Conservation (phyloP, 2,329 filamentous ascomycete species). For the Basipetospora chlamydospora region DNA sequence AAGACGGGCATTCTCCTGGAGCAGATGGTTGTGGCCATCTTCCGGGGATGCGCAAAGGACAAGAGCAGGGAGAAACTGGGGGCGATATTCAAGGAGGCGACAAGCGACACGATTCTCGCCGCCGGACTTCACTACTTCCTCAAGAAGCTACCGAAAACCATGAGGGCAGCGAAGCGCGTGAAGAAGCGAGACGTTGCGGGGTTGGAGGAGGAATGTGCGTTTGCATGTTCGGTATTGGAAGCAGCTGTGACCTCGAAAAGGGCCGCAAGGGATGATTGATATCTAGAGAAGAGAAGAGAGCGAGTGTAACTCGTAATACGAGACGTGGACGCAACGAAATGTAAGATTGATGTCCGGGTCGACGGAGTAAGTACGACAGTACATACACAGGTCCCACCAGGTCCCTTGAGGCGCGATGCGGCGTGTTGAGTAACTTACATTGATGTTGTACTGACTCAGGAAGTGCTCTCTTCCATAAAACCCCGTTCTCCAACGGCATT, state of each 20-base stretch:
- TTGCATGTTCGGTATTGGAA: slow-evolving; percentile 23
- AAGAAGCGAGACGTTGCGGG: slow-evolving; percentile 27
- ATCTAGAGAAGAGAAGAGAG: too few relatives aligned
- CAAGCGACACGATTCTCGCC: slow-evolving; percentile 52
- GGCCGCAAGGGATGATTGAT: too few relatives aligned
- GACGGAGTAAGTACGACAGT: too few relatives aligned
- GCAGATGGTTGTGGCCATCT: slow-evolving; percentile 59
- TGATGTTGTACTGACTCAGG: too few relatives aligned
- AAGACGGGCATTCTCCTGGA: slow-evolving; percentile 71
- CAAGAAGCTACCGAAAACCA: slow-evolving; percentile 54
- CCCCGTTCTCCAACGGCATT: too few relatives aligned
- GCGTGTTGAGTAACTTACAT: too few relatives aligned
- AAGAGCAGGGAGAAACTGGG: slow-evolving; percentile 44
- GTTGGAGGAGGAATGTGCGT: slow-evolving; percentile 31
- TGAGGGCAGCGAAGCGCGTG: slow-evolving; percentile 30
- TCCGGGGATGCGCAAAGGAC: slow-evolving; percentile 43
- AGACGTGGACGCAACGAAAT: too few relatives aligned
- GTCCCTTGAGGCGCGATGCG: too few relatives aligned
- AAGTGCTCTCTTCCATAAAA: too few relatives aligned
- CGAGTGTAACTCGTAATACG: too few relatives aligned
- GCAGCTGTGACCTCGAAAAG: slow-evolving; percentile 7
- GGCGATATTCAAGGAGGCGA: slow-evolving; percentile 51
- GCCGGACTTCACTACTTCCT: slow-evolving; percentile 69
- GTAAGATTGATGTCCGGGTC: too few relatives aligned
- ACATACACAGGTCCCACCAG: too few relatives aligned